Evolutionary conservation across 78 protist species (phyloP).

Genomic region (Emiliania huxleyi): DNA sequence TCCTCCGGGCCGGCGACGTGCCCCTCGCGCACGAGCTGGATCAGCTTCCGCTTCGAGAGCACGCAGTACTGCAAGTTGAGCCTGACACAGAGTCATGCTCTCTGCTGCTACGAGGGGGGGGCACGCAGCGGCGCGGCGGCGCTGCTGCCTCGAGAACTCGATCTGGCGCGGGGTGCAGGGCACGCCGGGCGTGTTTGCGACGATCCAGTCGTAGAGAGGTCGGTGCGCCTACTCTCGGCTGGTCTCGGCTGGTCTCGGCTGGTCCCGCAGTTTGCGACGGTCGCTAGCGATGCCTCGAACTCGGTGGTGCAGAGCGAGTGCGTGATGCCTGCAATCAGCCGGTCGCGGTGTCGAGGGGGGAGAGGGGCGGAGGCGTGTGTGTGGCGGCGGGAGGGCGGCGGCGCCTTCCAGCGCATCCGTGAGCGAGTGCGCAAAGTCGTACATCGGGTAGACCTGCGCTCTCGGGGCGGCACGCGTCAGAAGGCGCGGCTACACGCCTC

Average conservation of each 20-base stretch:
- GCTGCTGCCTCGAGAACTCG: slow-evolving; percentile 66
- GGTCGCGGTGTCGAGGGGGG: too few species aligned
- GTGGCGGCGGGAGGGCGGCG: neutral
- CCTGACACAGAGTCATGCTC: too few species aligned
- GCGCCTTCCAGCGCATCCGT: slow-evolving; percentile 67
- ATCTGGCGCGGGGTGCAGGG: slow-evolving; percentile 25
- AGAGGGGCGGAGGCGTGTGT: too few species aligned
- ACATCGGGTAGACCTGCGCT: slow-evolving; percentile 57
- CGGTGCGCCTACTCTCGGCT: slow-evolving; percentile 25
- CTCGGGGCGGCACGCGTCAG: too few species aligned
- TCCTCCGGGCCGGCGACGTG: slow-evolving; percentile 51
- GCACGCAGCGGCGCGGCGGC: too few species aligned
- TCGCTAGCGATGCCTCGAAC: too few species aligned
- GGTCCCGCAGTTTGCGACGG: too few species aligned
- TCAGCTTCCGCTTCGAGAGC: slow-evolving; percentile 63
- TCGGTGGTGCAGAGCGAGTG: slow-evolving; percentile 78
- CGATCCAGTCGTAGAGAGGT: slow-evolving; percentile 61
- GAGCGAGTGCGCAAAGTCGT: slow-evolving; percentile 65
- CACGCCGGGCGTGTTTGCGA: slow-evolving; percentile 15
- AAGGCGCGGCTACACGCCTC: too few species aligned
- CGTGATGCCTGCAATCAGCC: slow-evolving; percentile 55
- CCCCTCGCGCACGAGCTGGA: slow-evolving; percentile 47
- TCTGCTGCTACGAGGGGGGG: too few species aligned
- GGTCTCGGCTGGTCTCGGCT: too few species aligned
- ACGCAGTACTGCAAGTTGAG: slow-evolving; percentile 65